phyloP scores from a whole-genome alignment of 257 asterid species.

The Nicotiana paniculata region DNA sequence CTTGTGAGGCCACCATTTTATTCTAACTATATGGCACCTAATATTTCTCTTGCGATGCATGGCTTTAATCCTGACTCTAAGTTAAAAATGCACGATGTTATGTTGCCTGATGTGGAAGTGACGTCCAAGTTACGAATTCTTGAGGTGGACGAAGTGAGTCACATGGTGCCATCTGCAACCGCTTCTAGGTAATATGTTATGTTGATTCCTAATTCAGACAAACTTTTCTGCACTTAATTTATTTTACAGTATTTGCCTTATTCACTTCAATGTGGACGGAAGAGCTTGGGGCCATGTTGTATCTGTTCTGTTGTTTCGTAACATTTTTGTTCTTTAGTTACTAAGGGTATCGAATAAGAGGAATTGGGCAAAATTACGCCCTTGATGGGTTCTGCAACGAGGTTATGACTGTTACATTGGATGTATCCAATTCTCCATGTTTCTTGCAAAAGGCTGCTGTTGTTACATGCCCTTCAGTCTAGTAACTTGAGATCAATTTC shows the following conservation, averaged over 20 bases:
- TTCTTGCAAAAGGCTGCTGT: no score
- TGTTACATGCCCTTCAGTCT: no score
- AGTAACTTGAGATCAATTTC: no score
- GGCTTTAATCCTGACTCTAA: neutral
- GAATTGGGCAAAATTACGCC: neutral
- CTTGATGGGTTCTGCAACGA: neutral
- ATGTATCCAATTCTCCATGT: neutral
- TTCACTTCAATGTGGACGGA: neutral
- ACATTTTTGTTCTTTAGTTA: no score
- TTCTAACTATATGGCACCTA: neutral
- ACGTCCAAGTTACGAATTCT: neutral
- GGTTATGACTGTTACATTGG: neutral
- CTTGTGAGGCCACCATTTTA: neutral
- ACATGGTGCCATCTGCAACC: constrained; percentile 3
- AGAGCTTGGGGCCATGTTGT: neutral
- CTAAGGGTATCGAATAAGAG: no score
- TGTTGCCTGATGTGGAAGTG: neutral
- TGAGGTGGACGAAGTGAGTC: neutral
- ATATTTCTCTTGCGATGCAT: neutral
- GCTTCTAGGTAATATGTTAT: neutral
- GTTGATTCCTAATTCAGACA: neutral
- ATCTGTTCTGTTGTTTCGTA: neutral
- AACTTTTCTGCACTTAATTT: neutral
- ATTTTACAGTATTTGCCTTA: neutral
- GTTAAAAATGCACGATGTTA: neutral